Evolutionary conservation across 805 yeast genomes (phyloP).

Genomic region (Hanseniaspora occidentalis): DNA sequence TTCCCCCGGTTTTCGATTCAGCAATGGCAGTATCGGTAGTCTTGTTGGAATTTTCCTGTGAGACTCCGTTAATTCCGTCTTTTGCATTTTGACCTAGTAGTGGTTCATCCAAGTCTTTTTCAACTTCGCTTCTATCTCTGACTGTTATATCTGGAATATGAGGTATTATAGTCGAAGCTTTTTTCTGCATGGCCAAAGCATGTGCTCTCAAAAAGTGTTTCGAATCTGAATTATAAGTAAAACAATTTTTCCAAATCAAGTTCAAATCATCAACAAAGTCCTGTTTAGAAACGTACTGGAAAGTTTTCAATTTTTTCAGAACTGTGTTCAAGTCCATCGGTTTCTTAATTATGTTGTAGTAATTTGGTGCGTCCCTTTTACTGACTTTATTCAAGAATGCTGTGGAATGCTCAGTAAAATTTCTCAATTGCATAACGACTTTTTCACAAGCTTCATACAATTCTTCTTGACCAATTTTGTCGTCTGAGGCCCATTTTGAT

Average conservation of each 20-base stretch:
- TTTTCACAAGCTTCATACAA: slow-evolving; percentile 95
- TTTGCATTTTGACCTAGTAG: slow-evolving; percentile 29
- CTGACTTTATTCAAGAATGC: slow-evolving; percentile 94
- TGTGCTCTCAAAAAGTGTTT: slow-evolving; percentile 81
- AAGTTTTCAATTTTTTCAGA: slow-evolving; percentile 70
- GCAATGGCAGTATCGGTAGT: no score
- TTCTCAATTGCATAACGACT: slow-evolving; percentile 79
- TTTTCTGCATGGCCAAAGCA: slow-evolving; percentile 93
- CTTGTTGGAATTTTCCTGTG: slow-evolving; percentile 18
- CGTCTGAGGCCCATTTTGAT: slow-evolving; percentile 97
- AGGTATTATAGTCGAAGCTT: slow-evolving; percentile 62
- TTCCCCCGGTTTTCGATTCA: neutral
- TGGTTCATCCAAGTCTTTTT: slow-evolving; percentile 42
- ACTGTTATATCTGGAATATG: slow-evolving; percentile 82
- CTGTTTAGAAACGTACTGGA: slow-evolving; percentile 71
- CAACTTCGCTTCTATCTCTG: slow-evolving; percentile 60
- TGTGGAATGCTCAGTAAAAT: slow-evolving; percentile 91
- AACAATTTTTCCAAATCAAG: slow-evolving; percentile 92
- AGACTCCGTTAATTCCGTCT: slow-evolving; percentile 17
- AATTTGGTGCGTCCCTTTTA: slow-evolving; percentile 96
- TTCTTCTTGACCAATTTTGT: slow-evolving; percentile 93
- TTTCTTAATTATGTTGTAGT: slow-evolving; percentile 73
- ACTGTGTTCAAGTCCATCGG: slow-evolving; percentile 98
- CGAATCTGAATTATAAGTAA: slow-evolving; percentile 90
- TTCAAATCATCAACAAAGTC: slow-evolving; percentile 92